phyloP scores from a whole-genome alignment of 2,329 filamentous ascomycete species.

The Penicillium sp. region DNA sequence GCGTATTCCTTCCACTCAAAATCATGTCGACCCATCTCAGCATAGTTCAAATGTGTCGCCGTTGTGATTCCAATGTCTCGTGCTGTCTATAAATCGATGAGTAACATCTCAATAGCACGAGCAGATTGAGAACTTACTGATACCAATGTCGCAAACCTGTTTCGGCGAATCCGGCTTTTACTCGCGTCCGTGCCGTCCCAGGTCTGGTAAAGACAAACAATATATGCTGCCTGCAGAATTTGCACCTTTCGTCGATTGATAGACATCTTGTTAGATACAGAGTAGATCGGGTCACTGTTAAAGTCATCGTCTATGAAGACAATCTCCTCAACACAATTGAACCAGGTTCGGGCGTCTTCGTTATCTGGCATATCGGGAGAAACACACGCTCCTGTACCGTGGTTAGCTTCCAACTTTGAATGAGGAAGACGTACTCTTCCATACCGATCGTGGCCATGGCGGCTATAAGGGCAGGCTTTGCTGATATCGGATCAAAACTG shows the following conservation, averaged over 20 bases:
- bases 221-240: slow-evolving; percentile 43
- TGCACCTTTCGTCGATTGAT: slow-evolving; percentile 35
- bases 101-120: neutral
- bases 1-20: slow-evolving; percentile 42
- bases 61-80: slow-evolving; percentile 38
- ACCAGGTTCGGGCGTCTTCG: slow-evolving; percentile 40
- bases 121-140: slow-evolving; percentile 31
- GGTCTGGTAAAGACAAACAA: slow-evolving; percentile 47
- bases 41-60: slow-evolving; percentile 34
- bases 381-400: slow-evolving; percentile 24
- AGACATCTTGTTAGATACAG: slow-evolving; percentile 13
- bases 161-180: slow-evolving; percentile 42
- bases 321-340: slow-evolving; percentile 46
- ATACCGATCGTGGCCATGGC: slow-evolving; percentile 43
- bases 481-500: slow-evolving; percentile 37
- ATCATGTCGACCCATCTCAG: slow-evolving; percentile 29
- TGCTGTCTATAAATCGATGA: slow-evolving; percentile 25
- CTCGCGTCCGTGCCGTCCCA: slow-evolving; percentile 44
- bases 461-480: slow-evolving; percentile 39
- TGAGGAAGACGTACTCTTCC: neutral
- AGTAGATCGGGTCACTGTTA: slow-evolving; percentile 32
- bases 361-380: slow-evolving; percentile 38
- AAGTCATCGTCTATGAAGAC: slow-evolving; percentile 45
- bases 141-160: slow-evolving; percentile 42
- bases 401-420: slow-evolving; percentile 15